Conservation (phyloP, 1,139 yeast species). For the Blastobotrys petasosporus region DNA sequence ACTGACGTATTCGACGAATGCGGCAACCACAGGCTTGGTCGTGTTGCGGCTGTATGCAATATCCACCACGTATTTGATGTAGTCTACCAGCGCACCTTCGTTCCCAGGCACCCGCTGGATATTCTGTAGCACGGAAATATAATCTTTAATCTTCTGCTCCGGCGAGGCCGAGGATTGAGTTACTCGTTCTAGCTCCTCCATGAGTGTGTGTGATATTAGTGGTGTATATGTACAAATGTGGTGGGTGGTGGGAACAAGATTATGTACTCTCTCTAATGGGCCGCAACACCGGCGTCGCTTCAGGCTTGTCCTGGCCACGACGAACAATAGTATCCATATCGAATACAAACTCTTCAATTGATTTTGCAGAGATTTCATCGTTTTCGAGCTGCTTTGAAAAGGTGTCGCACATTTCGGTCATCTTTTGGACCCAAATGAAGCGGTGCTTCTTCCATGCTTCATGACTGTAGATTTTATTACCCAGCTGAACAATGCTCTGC, state of each 20-base stretch:
- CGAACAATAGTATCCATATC: slow-evolving; percentile 14
- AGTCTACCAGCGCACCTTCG: slow-evolving; percentile 5
- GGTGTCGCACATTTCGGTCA: slow-evolving; percentile 10
- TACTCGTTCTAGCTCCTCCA: slow-evolving; percentile 6
- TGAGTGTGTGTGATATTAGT: not conserved
- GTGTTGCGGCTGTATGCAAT: slow-evolving; percentile 14
- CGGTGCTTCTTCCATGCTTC: slow-evolving; percentile 15
- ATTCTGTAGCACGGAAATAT: slow-evolving; percentile 1
- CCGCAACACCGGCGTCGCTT: not conserved
- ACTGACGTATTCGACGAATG: slow-evolving; percentile 12
- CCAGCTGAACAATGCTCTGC: slow-evolving; percentile 10
- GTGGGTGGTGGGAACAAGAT: not conserved
- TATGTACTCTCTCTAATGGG: not conserved
- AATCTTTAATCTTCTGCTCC: slow-evolving; percentile 7
- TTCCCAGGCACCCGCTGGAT: slow-evolving; percentile 1
- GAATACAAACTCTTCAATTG: slow-evolving; percentile 14
- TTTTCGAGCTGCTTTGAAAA: slow-evolving; percentile 4
- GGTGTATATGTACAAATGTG: no score
- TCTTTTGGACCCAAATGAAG: slow-evolving; percentile 13
- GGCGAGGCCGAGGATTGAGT: slow-evolving; percentile 6
- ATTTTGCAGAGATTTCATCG: slow-evolving; percentile 5
- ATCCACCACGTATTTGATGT: slow-evolving; percentile 10
- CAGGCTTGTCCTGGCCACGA: slow-evolving; percentile 1
- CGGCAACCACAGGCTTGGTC: slow-evolving; percentile 15
- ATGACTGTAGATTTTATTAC: slow-evolving; percentile 14